Evolutionary conservation across 805 yeast species (phyloP), one percentile per base, ranked within the genome.

Genomic region (Wickerhamomyces canadensis): DNA sequence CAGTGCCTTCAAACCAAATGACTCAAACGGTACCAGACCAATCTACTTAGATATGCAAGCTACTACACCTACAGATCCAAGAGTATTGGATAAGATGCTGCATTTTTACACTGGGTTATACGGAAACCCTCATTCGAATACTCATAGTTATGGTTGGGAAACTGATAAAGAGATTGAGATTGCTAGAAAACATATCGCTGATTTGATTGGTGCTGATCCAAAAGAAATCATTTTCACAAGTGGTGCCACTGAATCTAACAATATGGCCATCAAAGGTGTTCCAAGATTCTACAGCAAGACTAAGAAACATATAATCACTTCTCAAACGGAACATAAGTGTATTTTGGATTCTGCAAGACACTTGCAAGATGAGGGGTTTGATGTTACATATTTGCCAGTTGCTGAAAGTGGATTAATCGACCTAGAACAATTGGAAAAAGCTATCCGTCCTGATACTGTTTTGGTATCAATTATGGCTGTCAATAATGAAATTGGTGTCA

Each of bases 131-230:
- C 99, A 93, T 64, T 87, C 96, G 6, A 79, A 93, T 41, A 93
- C 98, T 2, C 99, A 93, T 58, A 76, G 95, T 6, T 93, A 91
- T 59, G 99, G 99, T 25, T 93, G 99, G 99, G 99, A 93, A 65
- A 85, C 98, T 4, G 96, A 91, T 41, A 76, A 74, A 45, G 96
- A 82, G 41, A 93, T 93, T 14, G 98, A 93, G 57, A 65, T 67
- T 35, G 96, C 98, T 6, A 76, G 99, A 53, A 70, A 67, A 36
- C 73, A 91, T 52, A 70, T 93, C 36, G 98, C 98, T 3, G 70
- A 70, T 22, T 74, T 93, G 37, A 87, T 93, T 51, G 76, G 78
- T 22, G 98, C 98, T 24, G 96, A 93, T 58, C 85, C 98, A 38
- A 91, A 91, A 66, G 98, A 93, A 65, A 93, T 93, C 51, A 83